Conservation (phyloP, 208 protist genomes). For the Leishmania guyanensis region DNA sequence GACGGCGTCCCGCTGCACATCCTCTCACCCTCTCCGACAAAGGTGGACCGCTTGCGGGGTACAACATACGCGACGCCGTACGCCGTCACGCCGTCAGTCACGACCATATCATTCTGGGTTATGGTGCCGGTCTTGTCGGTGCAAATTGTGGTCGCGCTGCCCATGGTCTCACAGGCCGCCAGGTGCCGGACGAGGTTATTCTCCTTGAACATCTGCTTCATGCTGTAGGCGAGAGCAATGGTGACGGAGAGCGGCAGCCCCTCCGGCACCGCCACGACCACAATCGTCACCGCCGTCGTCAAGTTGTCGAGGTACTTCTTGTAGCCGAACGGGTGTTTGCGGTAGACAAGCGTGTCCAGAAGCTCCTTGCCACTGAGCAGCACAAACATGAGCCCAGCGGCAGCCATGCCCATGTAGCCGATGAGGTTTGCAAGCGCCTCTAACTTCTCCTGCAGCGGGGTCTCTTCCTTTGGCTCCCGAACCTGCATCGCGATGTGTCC, state of each 20-base stretch:
- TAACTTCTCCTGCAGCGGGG: constrained; percentile 82
- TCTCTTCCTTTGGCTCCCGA: constrained; percentile 59
- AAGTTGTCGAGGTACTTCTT: constrained; percentile 89
- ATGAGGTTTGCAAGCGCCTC: constrained; percentile 76
- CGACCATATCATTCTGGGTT: constrained; percentile 92
- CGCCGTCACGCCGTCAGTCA: constrained; percentile 49
- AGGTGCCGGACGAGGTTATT: constrained; percentile 96
- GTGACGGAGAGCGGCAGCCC: constrained; percentile 98
- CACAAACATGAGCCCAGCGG: constrained; percentile 79
- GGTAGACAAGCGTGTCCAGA: constrained; percentile 40
- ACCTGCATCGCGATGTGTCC: constrained; percentile 76
- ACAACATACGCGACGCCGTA: constrained; percentile 23
- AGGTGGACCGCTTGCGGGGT: neutral
- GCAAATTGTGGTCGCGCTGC: constrained; percentile 93
- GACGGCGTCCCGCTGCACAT: neutral
- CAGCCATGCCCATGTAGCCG: constrained; percentile 88
- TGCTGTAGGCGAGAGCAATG: constrained; percentile 97
- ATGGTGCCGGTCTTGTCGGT: constrained; percentile 97
- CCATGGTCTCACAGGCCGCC: constrained; percentile 97
- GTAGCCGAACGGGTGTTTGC: constrained; percentile 41
- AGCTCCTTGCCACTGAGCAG: constrained; percentile 66
- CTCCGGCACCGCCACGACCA: constrained; percentile 98
- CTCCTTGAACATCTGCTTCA: constrained; percentile 95
- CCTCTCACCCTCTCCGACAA: constrained; percentile 9
- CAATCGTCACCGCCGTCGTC: constrained; percentile 92